Percentiles rank a stretch among this genome's conserved stretches.
Conservation (phyloP, 2,329 filamentous ascomycete genomes). For the Huntiella abstrusa region DNA sequence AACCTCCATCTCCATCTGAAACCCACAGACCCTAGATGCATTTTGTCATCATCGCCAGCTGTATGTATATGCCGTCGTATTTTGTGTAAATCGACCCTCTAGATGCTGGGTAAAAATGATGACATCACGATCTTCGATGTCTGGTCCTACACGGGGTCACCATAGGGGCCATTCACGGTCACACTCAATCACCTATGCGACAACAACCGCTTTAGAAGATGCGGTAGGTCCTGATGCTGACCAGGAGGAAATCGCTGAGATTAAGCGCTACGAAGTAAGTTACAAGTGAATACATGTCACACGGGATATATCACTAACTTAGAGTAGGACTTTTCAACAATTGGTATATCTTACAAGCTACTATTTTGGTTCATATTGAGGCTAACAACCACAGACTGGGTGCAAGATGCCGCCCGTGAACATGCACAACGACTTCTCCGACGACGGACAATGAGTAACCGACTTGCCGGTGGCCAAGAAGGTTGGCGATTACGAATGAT, state of each 20-base stretch:
- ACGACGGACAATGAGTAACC: constrained; percentile 48
- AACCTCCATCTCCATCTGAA: too few relatives aligned
- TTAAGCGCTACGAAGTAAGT: constrained; percentile 77
- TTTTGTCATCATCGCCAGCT: too few relatives aligned
- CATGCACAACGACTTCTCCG: constrained; percentile 62
- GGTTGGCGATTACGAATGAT: constrained; percentile 67
- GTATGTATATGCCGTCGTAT: too few relatives aligned
- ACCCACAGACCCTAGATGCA: too few relatives aligned
- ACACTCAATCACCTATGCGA: neutral
- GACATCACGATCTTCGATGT: constrained; percentile 4
- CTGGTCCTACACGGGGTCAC: neutral
- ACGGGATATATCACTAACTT: neutral
- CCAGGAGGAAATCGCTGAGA: constrained; percentile 85
- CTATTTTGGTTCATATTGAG: neutral
- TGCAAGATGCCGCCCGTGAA: constrained; percentile 87
- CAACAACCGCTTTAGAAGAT: constrained; percentile 10
- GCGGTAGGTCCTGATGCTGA: constrained; percentile 17
- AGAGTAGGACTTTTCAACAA: constrained; percentile 71
- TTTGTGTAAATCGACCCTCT: too few relatives aligned
- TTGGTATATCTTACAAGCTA: constrained; percentile 33
- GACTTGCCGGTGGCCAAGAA: constrained; percentile 47
- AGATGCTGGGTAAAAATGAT: constrained; percentile 2
- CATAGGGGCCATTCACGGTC: constrained; percentile 4
- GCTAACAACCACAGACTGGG: constrained; percentile 50
- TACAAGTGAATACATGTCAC: constrained; percentile 9